Conservation (phyloP, 2,329 filamentous ascomycete genomes). For the Colletotrichum tofieldiae region DNA sequence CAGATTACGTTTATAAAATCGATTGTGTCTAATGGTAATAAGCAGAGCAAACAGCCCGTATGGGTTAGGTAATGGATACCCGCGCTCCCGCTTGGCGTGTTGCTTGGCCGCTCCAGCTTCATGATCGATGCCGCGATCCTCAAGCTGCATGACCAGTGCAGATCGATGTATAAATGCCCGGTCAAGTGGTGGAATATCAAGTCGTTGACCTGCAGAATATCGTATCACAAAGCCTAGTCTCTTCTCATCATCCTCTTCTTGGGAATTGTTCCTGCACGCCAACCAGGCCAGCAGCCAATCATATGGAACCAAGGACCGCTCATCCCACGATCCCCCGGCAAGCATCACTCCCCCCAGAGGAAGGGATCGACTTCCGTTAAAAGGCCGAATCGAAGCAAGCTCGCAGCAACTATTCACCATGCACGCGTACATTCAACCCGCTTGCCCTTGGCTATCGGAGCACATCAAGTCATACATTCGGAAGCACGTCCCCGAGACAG, state of each 20-base stretch:
- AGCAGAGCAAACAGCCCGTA: background rate
- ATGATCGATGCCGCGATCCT: background rate
- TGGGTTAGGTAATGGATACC: slow-evolving; percentile 35
- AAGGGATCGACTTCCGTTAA: slow-evolving; percentile 5
- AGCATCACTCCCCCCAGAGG: slow-evolving; percentile 31
- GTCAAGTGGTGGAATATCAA: background rate
- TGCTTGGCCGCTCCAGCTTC: slow-evolving; percentile 26
- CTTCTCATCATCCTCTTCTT: background rate
- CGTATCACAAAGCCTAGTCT: background rate
- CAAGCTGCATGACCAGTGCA: background rate
- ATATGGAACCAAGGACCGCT: slow-evolving; percentile 23
- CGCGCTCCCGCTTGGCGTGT: slow-evolving; percentile 24
- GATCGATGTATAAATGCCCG: slow-evolving; percentile 1
- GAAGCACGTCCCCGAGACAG: slow-evolving; percentile 48
- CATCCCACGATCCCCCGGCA: slow-evolving; percentile 24
- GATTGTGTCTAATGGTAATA: slow-evolving; percentile 33
- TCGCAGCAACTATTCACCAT: slow-evolving; percentile 31
- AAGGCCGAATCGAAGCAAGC: background rate
- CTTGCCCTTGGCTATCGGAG: slow-evolving; percentile 51
- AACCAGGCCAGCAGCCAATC: background rate
- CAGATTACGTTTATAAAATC: slow-evolving; percentile 33
- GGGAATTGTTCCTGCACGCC: background rate
- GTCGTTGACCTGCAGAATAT: background rate
- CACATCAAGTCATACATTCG: slow-evolving; percentile 51
- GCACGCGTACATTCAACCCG: slow-evolving; percentile 48